Evolutionary conservation across 2,329 filamentous ascomycete species (phyloP), one percentile per base, ranked within the genome.

Genomic region (Hirsutella rhossiliensis): DNA sequence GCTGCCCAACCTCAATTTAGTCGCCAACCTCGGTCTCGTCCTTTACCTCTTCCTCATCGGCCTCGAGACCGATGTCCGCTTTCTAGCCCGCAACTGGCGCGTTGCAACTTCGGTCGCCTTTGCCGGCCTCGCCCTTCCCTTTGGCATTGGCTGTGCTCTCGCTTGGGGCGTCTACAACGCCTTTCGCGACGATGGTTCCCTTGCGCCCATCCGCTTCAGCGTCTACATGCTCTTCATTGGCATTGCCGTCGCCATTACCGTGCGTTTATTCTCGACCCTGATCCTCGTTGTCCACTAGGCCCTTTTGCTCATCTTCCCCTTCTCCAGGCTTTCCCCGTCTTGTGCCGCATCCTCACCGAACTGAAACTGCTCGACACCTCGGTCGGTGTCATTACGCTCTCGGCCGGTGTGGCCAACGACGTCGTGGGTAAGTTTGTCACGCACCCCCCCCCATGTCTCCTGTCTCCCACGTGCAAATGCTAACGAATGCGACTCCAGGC

Each of bases 311-410:
- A 27, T 9, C 6, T 2, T 27, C n/a, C n/a, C n/a, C 28, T 15
- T 31, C 5, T 13, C 40, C 36, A 57, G 48, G 87, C 78, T 9
- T 82, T 97, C 54, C 90, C 90, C 0, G 90, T 97, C 0, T 76
- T 97, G 12, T 96, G 90, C 57, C 85, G 90, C 60, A 97, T 97
- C 52, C 68, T 97, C 51, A 90, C 87, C 0, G 89, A 95, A 62
- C 70, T 97, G 43, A 92, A 95, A 54, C 71, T 97, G 41, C 78
- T 97, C 5, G 68, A 76, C 44, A 92, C 87, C 2, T 76, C 82
- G 1, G 89, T 95, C 5, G 89, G 89, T 56, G 78, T 95, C 31
- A 94, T 94, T 32, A 85, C 89, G 2, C 72, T 96, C 9, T 88
- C 89, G 3, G 89, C 89, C 6, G 90, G 90, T 42, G 88, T 96